Base-by-base conservation (phyloP, 495 filamentous ascomycete genomes). In the Lasiosphaeris hirsuta region DNA sequence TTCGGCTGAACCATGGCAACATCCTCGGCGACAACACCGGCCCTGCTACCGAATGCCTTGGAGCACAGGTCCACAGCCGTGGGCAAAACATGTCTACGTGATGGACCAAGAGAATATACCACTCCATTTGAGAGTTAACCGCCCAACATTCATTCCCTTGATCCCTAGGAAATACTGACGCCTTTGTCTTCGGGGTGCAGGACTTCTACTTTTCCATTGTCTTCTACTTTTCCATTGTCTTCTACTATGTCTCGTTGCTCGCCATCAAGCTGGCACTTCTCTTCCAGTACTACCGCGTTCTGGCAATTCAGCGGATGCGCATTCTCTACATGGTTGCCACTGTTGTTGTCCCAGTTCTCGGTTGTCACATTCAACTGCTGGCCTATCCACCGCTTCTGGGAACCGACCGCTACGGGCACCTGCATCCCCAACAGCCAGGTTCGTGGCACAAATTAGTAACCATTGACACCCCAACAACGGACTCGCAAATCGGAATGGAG, bases 211-310 rank as follows among this genome's bases (percentile, higher is more conserved):
- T 63, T 48, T 70, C 66, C 45, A 69, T 73, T 44, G 59, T 70
- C n/a, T 33, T 66, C 9, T 73, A 73, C 63, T 19, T 66, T 40
- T 72, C 68, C 34, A 71, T 74, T 50, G 61, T 72, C 15, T 47
- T 68, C 10, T 74, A 74, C 65, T 68, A 63, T 51, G 46, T 57
- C 0, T 51, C 53, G 8, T 45, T 72, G 8, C 36, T 66, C 14
- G 57, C 63, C 39, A 54, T 67, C 54, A 74, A 74, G 55, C 37
- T 70, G 7, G 50, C 70, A 6, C 66, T 74, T 49, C 57, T 74
- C 8, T 56, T 68, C 38, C 63, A 67, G n/a, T 74, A 72, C 62
- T 70, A 67, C 54, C 64, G 70, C 38, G 63, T 74, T 14, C 64
- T 74, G 18, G 61, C 61, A 8, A 55, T 69, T n/a, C 60, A 67